Percentiles rank a stretch among this genome's conserved stretches.
phyloP scores from a whole-genome alignment of 345 rosid species.

The Dipteronia sinensis region DNA sequence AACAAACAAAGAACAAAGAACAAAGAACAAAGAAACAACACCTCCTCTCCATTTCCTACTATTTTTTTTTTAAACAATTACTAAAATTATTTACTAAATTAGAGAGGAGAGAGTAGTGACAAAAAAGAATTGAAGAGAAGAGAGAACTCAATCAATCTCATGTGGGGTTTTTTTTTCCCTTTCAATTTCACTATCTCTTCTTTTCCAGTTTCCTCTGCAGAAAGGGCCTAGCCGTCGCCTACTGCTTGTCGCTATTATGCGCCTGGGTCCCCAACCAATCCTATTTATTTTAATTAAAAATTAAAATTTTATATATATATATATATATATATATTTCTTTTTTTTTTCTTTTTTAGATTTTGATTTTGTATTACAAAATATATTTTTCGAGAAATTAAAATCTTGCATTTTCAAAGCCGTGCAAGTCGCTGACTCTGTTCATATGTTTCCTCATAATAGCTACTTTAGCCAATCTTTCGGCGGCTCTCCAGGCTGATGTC shows the following conservation, averaged over 20 bases:
- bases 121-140: not conserved
- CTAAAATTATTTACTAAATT: not conserved
- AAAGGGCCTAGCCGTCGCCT: conserved; percentile 43
- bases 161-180: conserved; percentile 15
- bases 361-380: too few relatives aligned
- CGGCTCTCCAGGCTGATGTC: conserved; percentile 93
- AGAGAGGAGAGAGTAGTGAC: conserved; percentile 6
- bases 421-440: conserved; percentile 94
- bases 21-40: not conserved
- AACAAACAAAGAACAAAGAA: conserved; percentile 1
- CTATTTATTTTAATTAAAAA: conserved; percentile 7
- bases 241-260: conserved; percentile 34
- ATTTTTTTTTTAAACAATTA: not conserved
- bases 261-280: conserved; percentile 14
- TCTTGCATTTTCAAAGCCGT: conserved; percentile 95
- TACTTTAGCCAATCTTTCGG: conserved; percentile 87
- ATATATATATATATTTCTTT: conserved; percentile 19
- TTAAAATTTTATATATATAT: not conserved
- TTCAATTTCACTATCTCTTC: not conserved
- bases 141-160: conserved; percentile 13
- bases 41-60: not conserved
- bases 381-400: conserved; percentile 29
- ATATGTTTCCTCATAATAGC: conserved; percentile 86
- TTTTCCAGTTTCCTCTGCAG: conserved; percentile 10
- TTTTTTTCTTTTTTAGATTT: not conserved